Conservation (phyloP, 371 early-diverging fungal species). For the Mortierella sp. region DNA sequence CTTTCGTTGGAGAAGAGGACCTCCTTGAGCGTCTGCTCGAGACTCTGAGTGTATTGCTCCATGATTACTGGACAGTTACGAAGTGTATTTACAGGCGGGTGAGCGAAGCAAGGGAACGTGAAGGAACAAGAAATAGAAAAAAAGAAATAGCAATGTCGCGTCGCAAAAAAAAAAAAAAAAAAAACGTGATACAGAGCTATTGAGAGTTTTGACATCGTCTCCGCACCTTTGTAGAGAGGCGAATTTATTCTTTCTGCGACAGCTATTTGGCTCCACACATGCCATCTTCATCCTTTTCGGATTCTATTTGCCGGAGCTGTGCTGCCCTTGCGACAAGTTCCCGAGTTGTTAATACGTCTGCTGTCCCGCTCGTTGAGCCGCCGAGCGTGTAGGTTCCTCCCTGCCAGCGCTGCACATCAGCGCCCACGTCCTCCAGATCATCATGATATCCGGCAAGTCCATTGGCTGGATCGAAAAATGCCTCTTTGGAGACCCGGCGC, state of each 20-base stretch:
- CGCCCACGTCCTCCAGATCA: slow-evolving; percentile 27
- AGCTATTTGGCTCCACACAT: slow-evolving; percentile 48
- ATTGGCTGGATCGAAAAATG: slow-evolving; percentile 58
- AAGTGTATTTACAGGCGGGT: too few species aligned
- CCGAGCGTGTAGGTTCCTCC: slow-evolving; percentile 49
- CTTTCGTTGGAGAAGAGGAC: slow-evolving; percentile 46
- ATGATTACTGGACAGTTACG: slow-evolving; percentile 8
- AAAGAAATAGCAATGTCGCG: background rate
- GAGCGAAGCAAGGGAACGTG: background rate
- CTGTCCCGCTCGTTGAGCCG: slow-evolving; percentile 4
- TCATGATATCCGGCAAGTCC: slow-evolving; percentile 38
- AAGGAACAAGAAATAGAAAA: slow-evolving; percentile 1
- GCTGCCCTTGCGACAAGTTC: slow-evolving; percentile 53
- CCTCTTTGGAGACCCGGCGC: slow-evolving; percentile 52
- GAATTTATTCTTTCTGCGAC: too few species aligned
- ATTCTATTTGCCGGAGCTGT: slow-evolving; percentile 42
- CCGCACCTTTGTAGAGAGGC: too few species aligned
- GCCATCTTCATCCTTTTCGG: slow-evolving; percentile 52
- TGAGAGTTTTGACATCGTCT: too few species aligned
- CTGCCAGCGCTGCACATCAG: slow-evolving; percentile 23
- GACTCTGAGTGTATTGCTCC: slow-evolving; percentile 43
- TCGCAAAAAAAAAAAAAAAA: background rate
- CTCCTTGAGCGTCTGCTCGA: slow-evolving; percentile 44
- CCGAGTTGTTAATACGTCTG: slow-evolving; percentile 23
- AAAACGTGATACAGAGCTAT: background rate